A percentile compares a stretch with the other conserved stretches of the same genome.
Evolutionary conservation across 768 basidiomycete genomes (phyloP).

Genomic region (Pleurotus giganteus): DNA sequence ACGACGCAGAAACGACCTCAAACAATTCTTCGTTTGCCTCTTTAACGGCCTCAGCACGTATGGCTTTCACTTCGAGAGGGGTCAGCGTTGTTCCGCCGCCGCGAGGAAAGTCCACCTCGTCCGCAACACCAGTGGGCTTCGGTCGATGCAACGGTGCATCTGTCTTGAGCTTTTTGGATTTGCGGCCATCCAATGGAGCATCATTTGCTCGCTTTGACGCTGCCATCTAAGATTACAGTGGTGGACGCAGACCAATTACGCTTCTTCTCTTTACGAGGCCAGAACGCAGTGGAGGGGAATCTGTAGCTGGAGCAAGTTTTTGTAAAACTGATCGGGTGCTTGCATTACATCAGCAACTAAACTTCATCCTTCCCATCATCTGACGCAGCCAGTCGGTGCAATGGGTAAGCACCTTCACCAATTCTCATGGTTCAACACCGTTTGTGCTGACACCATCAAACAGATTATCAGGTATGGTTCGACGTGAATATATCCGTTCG

Average conservation of each 20-base stretch:
- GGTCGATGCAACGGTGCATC: slow-evolving; percentile 28
- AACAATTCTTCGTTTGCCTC: slow-evolving; percentile 85
- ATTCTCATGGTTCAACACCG: slow-evolving; percentile 9
- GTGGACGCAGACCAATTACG: not conserved
- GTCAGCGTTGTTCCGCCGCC: slow-evolving; percentile 91
- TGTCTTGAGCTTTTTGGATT: slow-evolving; percentile 13
- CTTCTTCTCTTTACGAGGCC: too few relatives aligned
- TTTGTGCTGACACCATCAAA: slow-evolving; percentile 11
- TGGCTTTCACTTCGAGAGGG: slow-evolving; percentile 83
- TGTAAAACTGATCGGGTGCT: slow-evolving; percentile 17
- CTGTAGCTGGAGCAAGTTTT: too few relatives aligned
- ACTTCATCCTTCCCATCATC: not conserved
- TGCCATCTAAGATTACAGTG: slow-evolving; percentile 13
- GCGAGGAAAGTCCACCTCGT: slow-evolving; percentile 92
- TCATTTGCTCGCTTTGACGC: slow-evolving; percentile 4
- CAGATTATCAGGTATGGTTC: slow-evolving; percentile 67
- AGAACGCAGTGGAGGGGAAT: too few relatives aligned
- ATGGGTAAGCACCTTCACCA: slow-evolving; percentile 33
- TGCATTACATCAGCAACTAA: slow-evolving; percentile 20
- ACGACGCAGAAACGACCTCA: slow-evolving; percentile 40
- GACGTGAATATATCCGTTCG: not conserved
- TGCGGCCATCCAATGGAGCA: not conserved
- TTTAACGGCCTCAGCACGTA: slow-evolving; percentile 78
- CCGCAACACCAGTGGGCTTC: slow-evolving; percentile 40
- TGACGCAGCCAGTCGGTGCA: not conserved